These are phyloP conservation scores for Alternaria tenuissima DNA, from an alignment of 2,329 filamentous ascomycete genomes.

Conservation along the genomic window DNA sequence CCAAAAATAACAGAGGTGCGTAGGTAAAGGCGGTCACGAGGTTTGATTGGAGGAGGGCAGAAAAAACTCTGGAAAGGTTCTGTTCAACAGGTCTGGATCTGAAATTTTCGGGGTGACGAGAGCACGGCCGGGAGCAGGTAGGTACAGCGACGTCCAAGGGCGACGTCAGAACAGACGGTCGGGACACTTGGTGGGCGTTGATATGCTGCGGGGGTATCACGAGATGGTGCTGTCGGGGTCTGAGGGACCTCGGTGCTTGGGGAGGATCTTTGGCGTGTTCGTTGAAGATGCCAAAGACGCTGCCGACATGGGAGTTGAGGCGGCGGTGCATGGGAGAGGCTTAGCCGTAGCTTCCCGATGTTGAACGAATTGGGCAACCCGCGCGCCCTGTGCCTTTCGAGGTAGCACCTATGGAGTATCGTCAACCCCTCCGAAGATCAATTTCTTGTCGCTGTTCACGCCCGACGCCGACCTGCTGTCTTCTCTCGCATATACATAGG, in stretches of 20 bases:
- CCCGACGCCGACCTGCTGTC: background rate
- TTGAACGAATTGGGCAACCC: conserved; percentile 18
- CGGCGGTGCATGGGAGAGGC: conserved; percentile 4
- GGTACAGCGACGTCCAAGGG: conserved; percentile 14
- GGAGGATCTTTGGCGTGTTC: background rate
- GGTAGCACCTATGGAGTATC: conserved; percentile 7
- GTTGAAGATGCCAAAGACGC: conserved; percentile 5
- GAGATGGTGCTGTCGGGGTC: conserved; percentile 2
- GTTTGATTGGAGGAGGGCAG: conserved; percentile 33
- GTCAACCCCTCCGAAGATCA: conserved; percentile 20
- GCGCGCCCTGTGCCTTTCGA: conserved; percentile 12
- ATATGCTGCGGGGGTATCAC: conserved; percentile 3
- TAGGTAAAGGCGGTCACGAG: conserved; percentile 36
- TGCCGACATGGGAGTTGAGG: conserved; percentile 4
- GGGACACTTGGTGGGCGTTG: conserved; percentile 20
- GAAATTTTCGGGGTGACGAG: conserved; percentile 37
- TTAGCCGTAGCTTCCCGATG: conserved; percentile 22
- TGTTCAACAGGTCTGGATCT: conserved; percentile 31
- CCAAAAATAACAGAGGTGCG: conserved; percentile 30
- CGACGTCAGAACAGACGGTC: conserved; percentile 18
- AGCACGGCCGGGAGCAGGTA: conserved; percentile 32
- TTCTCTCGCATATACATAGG: background rate
- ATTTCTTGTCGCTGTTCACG: conserved; percentile 15
- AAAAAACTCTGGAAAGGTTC: conserved; percentile 40
- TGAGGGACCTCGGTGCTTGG: background rate